Evolutionary conservation across 1,284 basidiomycete species (phyloP), one percentile per base, ranked within the genome.

Genomic region (Moesziomyces parantarcticus): DNA sequence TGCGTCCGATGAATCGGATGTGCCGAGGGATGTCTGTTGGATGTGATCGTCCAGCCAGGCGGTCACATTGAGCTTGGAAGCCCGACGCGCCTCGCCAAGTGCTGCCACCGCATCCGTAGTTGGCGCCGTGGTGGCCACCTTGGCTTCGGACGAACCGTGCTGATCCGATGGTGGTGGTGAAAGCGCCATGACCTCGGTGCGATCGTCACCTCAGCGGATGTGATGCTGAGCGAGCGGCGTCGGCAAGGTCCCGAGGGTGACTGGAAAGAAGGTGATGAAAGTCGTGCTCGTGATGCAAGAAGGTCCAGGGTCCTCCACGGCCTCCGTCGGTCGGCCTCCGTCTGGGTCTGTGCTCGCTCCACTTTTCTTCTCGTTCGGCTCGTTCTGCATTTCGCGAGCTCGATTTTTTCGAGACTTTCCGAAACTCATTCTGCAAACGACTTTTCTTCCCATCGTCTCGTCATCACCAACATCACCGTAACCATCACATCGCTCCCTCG

Each of bases 1-100:
- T 13, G 42, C 1, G n/a, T 20, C 18, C 11, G 9, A 21, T 20
- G 42, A 5, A 9, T 43, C 42, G 20, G 46, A 48, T 14, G 4
- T 7, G 13, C 11, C 29, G 29, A 32, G 18, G 5, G 36, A 39
- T 18, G 36, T n/a, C 5, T 39, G 36, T 16, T 39, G 36, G 36
- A 60, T 21, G 51, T 58, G 58, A 50, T 61, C 53, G 47, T 49
- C 34, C 42, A 71, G 61, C 68, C 68, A 71, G 23, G 54, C 48
- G 25, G 66, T 57, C 18, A 39, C 36, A 8, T 39, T 18, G 25
- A 69, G 56, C 48, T 51, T 26, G 29, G 48, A 36, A 21, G 60
- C 21, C n/a, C 10, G 20, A 8, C 49, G 23, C 23, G 53, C 23
- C 32, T 43, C 50, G 21, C 42, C 40, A 39, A 69, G 57, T 48